Percentiles rank a stretch among this genome's conserved stretches.
phyloP scores from a whole-genome alignment of 345 rosid genomes.

The Heritiera littoralis region DNA sequence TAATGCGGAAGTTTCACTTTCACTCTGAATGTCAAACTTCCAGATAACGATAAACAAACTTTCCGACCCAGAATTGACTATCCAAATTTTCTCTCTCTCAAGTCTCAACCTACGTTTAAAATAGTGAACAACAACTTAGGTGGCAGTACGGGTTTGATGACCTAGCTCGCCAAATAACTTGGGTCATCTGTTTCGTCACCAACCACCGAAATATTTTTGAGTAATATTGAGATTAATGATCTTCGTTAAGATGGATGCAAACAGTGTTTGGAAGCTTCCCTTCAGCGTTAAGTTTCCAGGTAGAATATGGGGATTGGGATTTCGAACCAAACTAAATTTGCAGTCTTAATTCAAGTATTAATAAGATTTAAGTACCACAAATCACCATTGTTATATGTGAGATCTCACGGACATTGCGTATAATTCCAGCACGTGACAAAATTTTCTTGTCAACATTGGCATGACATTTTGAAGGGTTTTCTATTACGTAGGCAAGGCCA shows the following conservation, averaged over 20 bases:
- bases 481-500: conserved; percentile 8
- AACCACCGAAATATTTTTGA: neutral
- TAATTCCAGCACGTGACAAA: neutral
- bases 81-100: neutral
- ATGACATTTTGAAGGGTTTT: neutral
- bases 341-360: neutral
- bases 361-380: neutral
- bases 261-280: neutral
- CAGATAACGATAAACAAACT: neutral
- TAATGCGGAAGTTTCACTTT: neutral
- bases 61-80: neutral
- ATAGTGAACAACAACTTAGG: neutral
- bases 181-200: neutral
- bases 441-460: conserved; percentile 6
- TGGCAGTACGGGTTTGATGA: neutral
- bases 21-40: neutral
- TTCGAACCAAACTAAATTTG: neutral
- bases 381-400: no score
- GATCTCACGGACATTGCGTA: neutral
- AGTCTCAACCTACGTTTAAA: neutral
- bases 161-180: neutral
- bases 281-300: neutral
- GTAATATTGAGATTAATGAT: neutral
- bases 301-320: neutral
- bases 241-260: neutral